Evolutionary conservation across 371 early-diverging fungal species (phyloP), one percentile per base, ranked within the genome.

Genomic region (Apophysomyces elegans): DNA sequence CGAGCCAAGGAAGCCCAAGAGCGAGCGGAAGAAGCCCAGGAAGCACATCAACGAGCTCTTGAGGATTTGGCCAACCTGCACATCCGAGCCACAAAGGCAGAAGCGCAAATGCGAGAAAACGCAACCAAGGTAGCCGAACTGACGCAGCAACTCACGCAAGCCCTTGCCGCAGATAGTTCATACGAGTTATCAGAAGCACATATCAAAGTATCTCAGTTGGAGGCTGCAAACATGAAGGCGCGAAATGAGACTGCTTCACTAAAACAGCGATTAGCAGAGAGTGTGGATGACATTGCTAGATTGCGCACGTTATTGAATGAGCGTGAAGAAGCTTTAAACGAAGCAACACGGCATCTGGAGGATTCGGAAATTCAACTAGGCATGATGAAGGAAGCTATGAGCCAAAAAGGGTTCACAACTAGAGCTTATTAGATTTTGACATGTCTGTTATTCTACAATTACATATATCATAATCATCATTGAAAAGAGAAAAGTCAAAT

Each of bases 331-430:
- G 61, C 80, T 6, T 58, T 89, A 5, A 70, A 74, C 38, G 79
- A 78, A 58, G 84, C 81, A 37, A 70, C 75, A 32, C 73, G 82
- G 46, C 79, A 79, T 38, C 63, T 86, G 7, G 89, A 89, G 64
- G 86, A 88, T 54, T 71, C 80, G 35, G 86, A 89, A 65, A 85
- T 89, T 9, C 85, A 86, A 60, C 58, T 89, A 37, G 83, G 82
- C 12, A 81, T 89, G 80, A 71, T 89, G 75, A 78, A 81, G 68
- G 86, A 87, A 56, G 86, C 87, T 2, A 82, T 88, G 83, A 76
- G 76, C 37, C 84, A 86, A 62, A 81, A 81, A 67, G 81, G 78
- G 8, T 69, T 80, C 21, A 59, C 60, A 38, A 60, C 60, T 41
- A 60, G 41, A 60, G 38, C 60, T n/a, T 60, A 41, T 41, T 41